Evolutionary conservation across 176 grass and related monocot genomes (phyloP).

Genomic region (Bromus sterilis): DNA sequence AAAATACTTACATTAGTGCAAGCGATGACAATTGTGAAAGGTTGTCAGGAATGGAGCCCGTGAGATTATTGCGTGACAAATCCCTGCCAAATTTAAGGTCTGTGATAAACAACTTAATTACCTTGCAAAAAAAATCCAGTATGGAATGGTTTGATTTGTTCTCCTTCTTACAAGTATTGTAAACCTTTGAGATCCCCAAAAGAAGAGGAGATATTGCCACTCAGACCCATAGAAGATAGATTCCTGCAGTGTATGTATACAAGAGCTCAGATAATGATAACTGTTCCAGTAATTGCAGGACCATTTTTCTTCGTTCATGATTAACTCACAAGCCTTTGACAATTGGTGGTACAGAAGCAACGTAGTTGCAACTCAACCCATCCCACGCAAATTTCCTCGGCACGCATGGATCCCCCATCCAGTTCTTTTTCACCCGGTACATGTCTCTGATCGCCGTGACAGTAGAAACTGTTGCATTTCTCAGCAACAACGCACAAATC

Average conservation of each 20-base stretch:
- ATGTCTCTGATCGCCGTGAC: constrained; percentile 32
- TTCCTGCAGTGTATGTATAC: background rate
- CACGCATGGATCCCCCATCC: constrained; percentile 61
- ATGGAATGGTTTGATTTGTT: background rate
- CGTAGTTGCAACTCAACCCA: constrained; percentile 45
- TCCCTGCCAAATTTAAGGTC: constrained; percentile 10
- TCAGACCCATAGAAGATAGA: too few relatives aligned
- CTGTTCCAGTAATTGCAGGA: background rate
- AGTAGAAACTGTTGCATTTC: constrained; percentile 28
- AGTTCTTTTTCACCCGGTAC: constrained; percentile 39
- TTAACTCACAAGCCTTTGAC: constrained; percentile 29
- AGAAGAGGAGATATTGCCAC: too few relatives aligned
- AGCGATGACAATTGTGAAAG: constrained; percentile 24
- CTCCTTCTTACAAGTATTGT: too few relatives aligned
- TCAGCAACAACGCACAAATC: background rate
- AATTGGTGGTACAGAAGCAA: constrained; percentile 22
- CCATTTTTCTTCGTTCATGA: background rate
- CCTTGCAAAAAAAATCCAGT: background rate
- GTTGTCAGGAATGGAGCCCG: too few relatives aligned
- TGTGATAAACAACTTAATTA: background rate
- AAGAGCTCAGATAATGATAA: background rate
- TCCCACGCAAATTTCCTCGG: constrained; percentile 47
- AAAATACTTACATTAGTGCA: constrained; percentile 37
- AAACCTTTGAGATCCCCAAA: too few relatives aligned
- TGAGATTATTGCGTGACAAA: too few relatives aligned